Percentiles rank a stretch among this genome's conserved stretches.
phyloP scores from a whole-genome alignment of 176 grass and related monocot species.

The Thinopyrum elongatum region DNA sequence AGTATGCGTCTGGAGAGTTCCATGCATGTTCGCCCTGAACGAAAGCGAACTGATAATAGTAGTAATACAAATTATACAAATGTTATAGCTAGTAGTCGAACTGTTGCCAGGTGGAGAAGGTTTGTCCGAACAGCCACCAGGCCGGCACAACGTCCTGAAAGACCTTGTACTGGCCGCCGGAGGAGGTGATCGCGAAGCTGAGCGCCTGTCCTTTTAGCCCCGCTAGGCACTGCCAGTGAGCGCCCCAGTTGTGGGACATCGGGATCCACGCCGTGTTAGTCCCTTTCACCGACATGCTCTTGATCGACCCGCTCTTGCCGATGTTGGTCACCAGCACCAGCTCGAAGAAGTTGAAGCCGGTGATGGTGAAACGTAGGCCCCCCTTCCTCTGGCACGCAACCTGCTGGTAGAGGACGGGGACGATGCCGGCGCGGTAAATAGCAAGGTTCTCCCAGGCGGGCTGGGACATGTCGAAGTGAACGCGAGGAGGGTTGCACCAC shows the following conservation, averaged over 20 bases:
- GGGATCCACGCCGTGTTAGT: conserved; percentile 21
- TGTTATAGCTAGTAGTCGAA: conserved; percentile 33
- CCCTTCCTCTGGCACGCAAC: conserved; percentile 38
- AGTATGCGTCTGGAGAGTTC: neutral
- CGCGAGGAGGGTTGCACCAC: conserved; percentile 37
- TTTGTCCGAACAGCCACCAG: conserved; percentile 53
- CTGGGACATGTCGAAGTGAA: conserved; percentile 60
- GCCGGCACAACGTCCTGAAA: conserved; percentile 30
- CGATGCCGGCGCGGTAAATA: conserved; percentile 26
- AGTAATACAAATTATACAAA: neutral
- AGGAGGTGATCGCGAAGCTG: conserved; percentile 44
- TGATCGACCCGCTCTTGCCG: conserved; percentile 33
- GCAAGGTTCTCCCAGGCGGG: conserved; percentile 44
- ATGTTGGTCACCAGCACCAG: conserved; percentile 48
- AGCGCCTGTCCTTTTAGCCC: conserved; percentile 14
- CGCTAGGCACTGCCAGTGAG: conserved; percentile 26
- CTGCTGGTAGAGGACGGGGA: conserved; percentile 46
- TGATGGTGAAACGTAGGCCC: conserved; percentile 41
- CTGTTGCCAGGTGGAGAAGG: conserved; percentile 21
- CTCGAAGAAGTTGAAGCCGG: conserved; percentile 45
- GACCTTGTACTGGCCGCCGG: conserved; percentile 30
- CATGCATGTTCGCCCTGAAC: neutral
- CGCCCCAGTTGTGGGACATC: conserved; percentile 56
- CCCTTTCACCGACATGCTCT: conserved; percentile 25
- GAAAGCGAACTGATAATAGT: neutral